A percentile compares a stretch with the other conserved stretches of the same genome.
Evolutionary conservation across 2,329 filamentous ascomycete genomes (phyloP).

Genomic region (Acephala macrosclerotiorum): DNA sequence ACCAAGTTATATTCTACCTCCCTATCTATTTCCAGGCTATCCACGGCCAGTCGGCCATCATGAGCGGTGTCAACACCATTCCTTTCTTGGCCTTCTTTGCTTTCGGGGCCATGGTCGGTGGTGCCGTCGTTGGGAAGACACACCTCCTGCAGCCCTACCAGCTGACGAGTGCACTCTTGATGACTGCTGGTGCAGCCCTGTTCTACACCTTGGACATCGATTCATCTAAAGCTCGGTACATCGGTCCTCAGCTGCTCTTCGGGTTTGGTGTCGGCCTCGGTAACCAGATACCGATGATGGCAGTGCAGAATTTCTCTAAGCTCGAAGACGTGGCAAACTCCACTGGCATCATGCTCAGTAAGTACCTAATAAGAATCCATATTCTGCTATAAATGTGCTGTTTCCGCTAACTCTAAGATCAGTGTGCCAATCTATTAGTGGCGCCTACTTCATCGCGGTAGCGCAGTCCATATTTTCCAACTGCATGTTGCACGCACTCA

Average conservation of each 20-base stretch:
- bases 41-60: constrained; percentile 25
- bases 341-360: constrained; percentile 53
- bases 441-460: constrained; percentile 34
- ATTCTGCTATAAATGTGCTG: neutral
- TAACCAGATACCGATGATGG: constrained; percentile 57
- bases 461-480: constrained; percentile 38
- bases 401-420: neutral
- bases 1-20: constrained; percentile 24
- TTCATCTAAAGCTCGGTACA: constrained; percentile 55
- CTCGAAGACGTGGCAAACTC: neutral
- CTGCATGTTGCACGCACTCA: constrained; percentile 53
- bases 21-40: constrained; percentile 44
- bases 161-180: constrained; percentile 50
- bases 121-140: constrained; percentile 45
- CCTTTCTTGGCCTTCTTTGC: constrained; percentile 35
- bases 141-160: constrained; percentile 50
- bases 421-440: constrained; percentile 43
- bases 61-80: constrained; percentile 36
- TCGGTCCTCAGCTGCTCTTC: constrained; percentile 57
- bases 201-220: constrained; percentile 46
- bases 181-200: constrained; percentile 49
- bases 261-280: constrained; percentile 53
- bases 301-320: constrained; percentile 57
- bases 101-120: constrained; percentile 48
- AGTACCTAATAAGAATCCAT: too few species aligned